Evolutionary conservation across 176 grass and related monocot genomes (phyloP).

Genomic region (Eragrostis curvula): DNA sequence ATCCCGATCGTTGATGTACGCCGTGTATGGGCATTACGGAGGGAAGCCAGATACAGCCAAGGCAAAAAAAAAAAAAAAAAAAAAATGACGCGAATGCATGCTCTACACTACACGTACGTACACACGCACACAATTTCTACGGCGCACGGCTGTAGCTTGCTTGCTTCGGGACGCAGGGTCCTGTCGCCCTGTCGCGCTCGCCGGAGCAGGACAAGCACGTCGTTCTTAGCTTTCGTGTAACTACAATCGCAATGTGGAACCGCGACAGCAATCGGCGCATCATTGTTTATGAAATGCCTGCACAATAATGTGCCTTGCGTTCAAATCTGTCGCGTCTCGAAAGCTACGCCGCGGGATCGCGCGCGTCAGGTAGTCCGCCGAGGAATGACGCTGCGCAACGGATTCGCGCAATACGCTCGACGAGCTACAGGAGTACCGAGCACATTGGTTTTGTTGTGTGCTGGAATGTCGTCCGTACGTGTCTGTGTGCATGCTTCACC

Average conservation of each 20-base stretch:
- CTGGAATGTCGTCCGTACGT: neutral
- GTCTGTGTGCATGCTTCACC: too few relatives aligned
- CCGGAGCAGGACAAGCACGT: neutral
- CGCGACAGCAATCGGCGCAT: neutral
- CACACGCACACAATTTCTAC: neutral
- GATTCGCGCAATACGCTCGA: neutral
- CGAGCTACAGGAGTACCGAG: neutral
- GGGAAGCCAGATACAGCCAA: neutral
- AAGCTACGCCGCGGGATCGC: neutral
- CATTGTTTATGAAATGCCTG: neutral
- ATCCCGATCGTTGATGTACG: neutral
- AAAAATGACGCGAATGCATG: neutral
- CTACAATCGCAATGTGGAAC: neutral
- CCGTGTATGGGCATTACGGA: neutral
- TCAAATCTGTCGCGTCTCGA: neutral
- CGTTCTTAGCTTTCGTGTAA: slow-evolving; percentile 3
- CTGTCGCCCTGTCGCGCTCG: neutral
- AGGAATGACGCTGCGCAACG: neutral
- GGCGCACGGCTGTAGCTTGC: slow-evolving; percentile 20
- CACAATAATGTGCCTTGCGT: neutral
- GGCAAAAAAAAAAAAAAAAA: too few relatives aligned
- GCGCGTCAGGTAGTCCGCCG: neutral
- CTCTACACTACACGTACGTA: neutral
- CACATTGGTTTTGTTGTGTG: neutral
- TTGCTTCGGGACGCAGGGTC: neutral